phyloP scores from a whole-genome alignment of 2,329 filamentous ascomycete species.

The Claviceps purpurea region DNA sequence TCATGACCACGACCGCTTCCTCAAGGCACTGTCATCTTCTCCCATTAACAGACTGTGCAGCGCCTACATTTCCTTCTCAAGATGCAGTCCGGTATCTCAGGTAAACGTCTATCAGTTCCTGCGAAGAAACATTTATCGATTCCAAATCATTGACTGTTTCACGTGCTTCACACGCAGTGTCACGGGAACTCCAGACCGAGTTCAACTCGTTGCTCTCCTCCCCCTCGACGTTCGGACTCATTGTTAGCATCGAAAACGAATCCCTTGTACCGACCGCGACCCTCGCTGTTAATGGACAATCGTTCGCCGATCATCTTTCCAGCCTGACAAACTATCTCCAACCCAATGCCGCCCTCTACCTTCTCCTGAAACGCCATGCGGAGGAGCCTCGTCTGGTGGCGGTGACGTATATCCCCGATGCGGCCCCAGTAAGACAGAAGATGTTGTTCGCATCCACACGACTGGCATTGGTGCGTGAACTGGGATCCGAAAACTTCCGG shows the following conservation, averaged over 20 bases:
- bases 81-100: constrained; percentile 72
- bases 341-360: constrained; percentile 55
- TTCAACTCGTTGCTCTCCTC: constrained; percentile 58
- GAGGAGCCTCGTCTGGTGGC: constrained; percentile 47
- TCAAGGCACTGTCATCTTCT: neutral
- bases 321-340: constrained; percentile 51
- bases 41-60: too few species aligned
- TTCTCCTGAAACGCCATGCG: constrained; percentile 58
- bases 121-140: neutral
- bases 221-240: constrained; percentile 50
- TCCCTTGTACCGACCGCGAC: constrained; percentile 46
- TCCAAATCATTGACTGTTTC: neutral
- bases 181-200: constrained; percentile 59
- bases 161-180: constrained; percentile 36
- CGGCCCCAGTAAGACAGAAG: constrained; percentile 69
- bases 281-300: constrained; percentile 38
- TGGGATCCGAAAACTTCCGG: constrained; percentile 66
- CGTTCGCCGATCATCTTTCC: constrained; percentile 51
- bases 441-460: constrained; percentile 74
- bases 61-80: neutral
- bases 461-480: constrained; percentile 60
- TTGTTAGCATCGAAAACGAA: constrained; percentile 59
- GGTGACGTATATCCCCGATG: constrained; percentile 67
- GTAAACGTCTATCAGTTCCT: constrained; percentile 25
- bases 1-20: too few species aligned